Conservation (phyloP, 2,329 filamentous ascomycete genomes). For the Teratosphaeriaceae sp. region DNA sequence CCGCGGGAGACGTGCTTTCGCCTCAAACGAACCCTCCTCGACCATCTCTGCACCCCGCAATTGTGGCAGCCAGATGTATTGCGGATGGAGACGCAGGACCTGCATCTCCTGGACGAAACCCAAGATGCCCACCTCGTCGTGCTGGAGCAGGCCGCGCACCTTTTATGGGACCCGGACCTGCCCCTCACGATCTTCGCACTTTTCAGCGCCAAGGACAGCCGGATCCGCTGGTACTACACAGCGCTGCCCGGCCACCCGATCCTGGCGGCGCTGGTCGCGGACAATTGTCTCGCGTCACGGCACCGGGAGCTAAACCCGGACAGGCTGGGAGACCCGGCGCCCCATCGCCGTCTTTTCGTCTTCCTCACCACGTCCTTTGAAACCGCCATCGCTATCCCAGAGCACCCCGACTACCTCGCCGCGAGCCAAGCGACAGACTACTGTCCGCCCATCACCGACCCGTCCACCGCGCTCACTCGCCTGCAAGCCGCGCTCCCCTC, state of each 20-base stretch:
- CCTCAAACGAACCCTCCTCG: constrained; percentile 7
- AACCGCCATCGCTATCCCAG: constrained; percentile 10
- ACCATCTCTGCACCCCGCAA: neutral
- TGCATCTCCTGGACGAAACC: constrained; percentile 11
- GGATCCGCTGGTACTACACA: constrained; percentile 20
- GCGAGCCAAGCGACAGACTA: constrained; percentile 14
- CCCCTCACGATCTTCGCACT: constrained; percentile 16
- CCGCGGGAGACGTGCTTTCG: too few relatives aligned
- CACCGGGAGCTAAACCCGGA: neutral
- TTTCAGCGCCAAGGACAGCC: constrained; percentile 11
- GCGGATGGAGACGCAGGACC: constrained; percentile 16
- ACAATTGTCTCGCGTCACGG: neutral
- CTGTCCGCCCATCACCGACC: constrained; percentile 8
- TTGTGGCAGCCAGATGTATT: constrained; percentile 1
- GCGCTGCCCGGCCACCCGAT: constrained; percentile 5
- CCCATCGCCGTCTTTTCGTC: constrained; percentile 18
- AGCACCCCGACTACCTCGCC: constrained; percentile 16
- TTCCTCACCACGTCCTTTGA: constrained; percentile 14
- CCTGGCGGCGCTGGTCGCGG: neutral
- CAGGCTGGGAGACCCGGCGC: constrained; percentile 4
- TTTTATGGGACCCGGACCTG: constrained; percentile 3
- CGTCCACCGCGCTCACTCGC: constrained; percentile 10
- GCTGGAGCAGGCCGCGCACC: constrained; percentile 13
- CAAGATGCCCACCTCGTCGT: constrained; percentile 10
- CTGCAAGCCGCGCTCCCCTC: constrained; percentile 8